Conservation (phyloP, 306 rosid species). For the Erythrophleum fordii region DNA sequence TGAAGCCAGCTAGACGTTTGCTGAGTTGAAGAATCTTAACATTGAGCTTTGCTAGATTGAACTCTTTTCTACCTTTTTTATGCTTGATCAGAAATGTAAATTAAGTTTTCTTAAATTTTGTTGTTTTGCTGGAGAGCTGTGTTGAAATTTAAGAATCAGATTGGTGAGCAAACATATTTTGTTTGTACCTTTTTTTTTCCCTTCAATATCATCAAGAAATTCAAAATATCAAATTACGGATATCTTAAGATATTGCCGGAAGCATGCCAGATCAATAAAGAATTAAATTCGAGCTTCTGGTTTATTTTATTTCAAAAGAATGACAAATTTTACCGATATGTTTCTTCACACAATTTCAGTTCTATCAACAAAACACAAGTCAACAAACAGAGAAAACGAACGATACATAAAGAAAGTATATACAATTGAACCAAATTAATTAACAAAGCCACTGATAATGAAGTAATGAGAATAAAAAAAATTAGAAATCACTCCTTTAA, state of each 20-base stretch:
- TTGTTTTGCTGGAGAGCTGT: background rate
- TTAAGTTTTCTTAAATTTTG: background rate
- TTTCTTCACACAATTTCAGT: slow-evolving; percentile 36
- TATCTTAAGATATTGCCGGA: background rate
- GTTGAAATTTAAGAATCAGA: slow-evolving; percentile 36
- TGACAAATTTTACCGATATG: slow-evolving; percentile 1
- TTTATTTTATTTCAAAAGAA: background rate
- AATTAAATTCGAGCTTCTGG: background rate
- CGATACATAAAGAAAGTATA: slow-evolving; percentile 50
- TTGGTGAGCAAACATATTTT: slow-evolving; percentile 30
- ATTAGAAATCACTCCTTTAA: slow-evolving; percentile 38
- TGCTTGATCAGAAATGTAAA: slow-evolving; percentile 36
- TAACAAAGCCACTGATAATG: slow-evolving; percentile 51
- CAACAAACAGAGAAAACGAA: slow-evolving; percentile 36
- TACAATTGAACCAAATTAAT: slow-evolving; percentile 63
- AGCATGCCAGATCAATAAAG: background rate
- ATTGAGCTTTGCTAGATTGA: background rate
- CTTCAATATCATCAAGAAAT: background rate
- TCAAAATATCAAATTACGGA: background rate
- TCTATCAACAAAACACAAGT: slow-evolving; percentile 19
- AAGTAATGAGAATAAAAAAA: slow-evolving; percentile 33
- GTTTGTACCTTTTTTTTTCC: background rate
- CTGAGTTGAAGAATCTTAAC: background rate
- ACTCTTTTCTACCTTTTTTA: background rate
- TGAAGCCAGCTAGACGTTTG: background rate